Evolutionary conservation across 108 stramenopile species (phyloP).

Genomic region (Aurantiochytrium sp.): DNA sequence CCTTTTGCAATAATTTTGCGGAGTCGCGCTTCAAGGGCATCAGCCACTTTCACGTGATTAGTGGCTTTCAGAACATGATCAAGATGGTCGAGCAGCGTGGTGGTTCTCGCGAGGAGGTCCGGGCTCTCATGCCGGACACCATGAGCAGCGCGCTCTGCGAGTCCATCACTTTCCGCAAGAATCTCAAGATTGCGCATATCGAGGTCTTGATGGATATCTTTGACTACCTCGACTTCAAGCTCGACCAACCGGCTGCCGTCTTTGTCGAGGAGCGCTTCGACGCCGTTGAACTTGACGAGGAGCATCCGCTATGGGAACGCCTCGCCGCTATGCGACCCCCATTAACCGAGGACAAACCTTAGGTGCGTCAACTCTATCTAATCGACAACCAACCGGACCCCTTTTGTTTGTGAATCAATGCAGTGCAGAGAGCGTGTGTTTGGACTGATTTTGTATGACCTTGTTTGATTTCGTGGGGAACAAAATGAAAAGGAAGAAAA

Average conservation of each 20-base stretch:
- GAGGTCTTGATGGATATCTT: not conserved
- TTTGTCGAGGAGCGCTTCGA: not conserved
- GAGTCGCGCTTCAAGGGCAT: not conserved
- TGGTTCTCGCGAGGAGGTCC: not conserved
- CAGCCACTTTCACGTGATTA: not conserved
- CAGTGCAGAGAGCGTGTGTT: too few species aligned
- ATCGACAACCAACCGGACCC: too few species aligned
- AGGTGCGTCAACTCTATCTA: too few species aligned
- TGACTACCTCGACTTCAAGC: not conserved
- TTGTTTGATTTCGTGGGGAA: not conserved
- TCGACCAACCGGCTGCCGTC: not conserved
- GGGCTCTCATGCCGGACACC: not conserved
- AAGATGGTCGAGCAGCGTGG: not conserved
- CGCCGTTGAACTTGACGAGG: not conserved
- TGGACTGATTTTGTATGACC: not conserved
- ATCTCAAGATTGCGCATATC: not conserved
- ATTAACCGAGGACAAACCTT: too few species aligned
- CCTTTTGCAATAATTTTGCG: not conserved
- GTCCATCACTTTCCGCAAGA: not conserved
- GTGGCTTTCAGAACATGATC: not conserved
- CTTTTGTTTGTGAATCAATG: too few species aligned
- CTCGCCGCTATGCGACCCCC: not conserved
- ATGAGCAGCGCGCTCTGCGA: not conserved
- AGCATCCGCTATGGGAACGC: not conserved
- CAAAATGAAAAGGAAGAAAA: not conserved